Percentiles rank a stretch among this genome's conserved stretches.
Conservation (phyloP, 2,329 filamentous ascomycete genomes). For the Stagonosporopsis cucurbitacearum region DNA sequence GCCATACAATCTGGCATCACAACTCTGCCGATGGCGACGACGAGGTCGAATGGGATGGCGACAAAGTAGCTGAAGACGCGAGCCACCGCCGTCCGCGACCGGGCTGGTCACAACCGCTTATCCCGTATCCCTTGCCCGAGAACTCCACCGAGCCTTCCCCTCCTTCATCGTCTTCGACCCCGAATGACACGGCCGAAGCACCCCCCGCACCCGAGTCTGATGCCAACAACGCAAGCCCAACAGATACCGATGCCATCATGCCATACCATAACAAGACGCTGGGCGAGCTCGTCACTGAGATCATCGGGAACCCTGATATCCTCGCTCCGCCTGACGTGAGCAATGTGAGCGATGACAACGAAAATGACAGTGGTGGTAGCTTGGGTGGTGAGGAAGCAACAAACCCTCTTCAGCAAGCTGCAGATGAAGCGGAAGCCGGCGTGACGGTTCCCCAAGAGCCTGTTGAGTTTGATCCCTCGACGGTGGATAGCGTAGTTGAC, state of each 20-base stretch:
- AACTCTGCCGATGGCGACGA: background rate
- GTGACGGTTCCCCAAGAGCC: background rate
- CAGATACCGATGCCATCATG: background rate
- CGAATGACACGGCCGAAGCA: background rate
- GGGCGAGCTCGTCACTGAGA: constrained; percentile 8
- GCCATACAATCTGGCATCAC: background rate
- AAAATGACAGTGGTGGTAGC: too few species aligned
- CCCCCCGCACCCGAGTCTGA: background rate
- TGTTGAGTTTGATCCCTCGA: background rate
- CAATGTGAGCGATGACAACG: too few species aligned
- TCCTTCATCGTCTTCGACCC: background rate
- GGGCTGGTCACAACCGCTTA: background rate
- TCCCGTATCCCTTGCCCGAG: background rate
- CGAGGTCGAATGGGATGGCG: background rate
- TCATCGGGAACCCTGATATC: background rate
- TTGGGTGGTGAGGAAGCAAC: background rate
- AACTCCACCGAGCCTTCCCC: constrained; percentile 8
- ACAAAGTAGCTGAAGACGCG: constrained; percentile 5
- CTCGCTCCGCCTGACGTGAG: background rate
- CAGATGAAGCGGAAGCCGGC: constrained; percentile 1
- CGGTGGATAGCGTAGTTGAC: constrained; percentile 5
- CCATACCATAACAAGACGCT: constrained; percentile 14
- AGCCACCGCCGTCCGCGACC: constrained; percentile 5
- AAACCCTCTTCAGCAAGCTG: constrained; percentile 11
- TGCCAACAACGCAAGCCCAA: background rate